Percentiles rank a stretch among this genome's conserved stretches.
phyloP scores from a whole-genome alignment of 2,329 filamentous ascomycete species.

The Trichoderma sp. region DNA sequence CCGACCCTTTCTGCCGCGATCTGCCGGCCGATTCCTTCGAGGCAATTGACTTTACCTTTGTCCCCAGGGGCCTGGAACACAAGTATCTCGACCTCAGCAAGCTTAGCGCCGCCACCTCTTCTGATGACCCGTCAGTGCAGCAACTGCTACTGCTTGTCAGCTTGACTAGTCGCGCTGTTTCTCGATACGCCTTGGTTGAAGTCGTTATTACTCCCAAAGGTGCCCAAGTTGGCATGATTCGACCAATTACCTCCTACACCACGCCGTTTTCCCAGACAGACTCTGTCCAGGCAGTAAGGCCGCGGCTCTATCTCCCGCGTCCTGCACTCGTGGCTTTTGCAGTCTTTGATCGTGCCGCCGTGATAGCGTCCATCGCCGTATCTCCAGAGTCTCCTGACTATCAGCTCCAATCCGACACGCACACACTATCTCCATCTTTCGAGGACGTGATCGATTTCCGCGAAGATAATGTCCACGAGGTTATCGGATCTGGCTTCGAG shows the following conservation, averaged over 20 bases:
- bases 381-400: constrained; percentile 71
- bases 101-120: constrained; percentile 52
- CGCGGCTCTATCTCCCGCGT: constrained; percentile 74
- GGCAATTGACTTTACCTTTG: constrained; percentile 77
- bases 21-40: constrained; percentile 64
- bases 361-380: constrained; percentile 72
- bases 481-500: constrained; percentile 65
- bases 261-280: constrained; percentile 49
- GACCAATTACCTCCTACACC: constrained; percentile 67
- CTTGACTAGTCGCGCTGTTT: constrained; percentile 52
- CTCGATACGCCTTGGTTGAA: constrained; percentile 76
- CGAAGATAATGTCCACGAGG: constrained; percentile 62
- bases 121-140: constrained; percentile 54
- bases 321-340: constrained; percentile 80
- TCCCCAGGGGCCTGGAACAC: constrained; percentile 54
- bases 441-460: constrained; percentile 87
- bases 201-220: constrained; percentile 59
- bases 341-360: constrained; percentile 75
- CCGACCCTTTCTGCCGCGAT: constrained; percentile 51
- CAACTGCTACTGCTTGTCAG: constrained; percentile 65
- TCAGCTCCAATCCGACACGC: constrained; percentile 70
- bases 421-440: constrained; percentile 66
- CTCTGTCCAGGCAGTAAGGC: constrained; percentile 45
- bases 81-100: constrained; percentile 55
- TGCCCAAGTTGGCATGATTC: constrained; percentile 63